These are phyloP conservation scores for Torulaspora indica DNA, from an alignment of 805 yeast genomes.

Conservation along the genomic window DNA sequence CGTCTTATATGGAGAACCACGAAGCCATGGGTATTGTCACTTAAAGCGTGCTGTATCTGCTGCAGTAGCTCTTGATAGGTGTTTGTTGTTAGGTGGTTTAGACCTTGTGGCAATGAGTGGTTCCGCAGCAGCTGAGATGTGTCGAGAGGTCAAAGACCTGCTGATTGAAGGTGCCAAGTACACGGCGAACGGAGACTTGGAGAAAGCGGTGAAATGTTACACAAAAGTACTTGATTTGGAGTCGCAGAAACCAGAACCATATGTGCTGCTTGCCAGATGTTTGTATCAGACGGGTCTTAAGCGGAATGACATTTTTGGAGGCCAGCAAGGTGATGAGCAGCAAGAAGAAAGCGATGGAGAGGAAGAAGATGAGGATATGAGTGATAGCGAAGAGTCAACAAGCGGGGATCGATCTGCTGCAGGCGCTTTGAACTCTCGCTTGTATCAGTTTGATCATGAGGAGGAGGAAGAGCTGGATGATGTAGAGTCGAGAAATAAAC, in stretches of 20 bases:
- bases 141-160: conserved; percentile 32
- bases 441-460: conserved; percentile 27
- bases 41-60: too few species aligned
- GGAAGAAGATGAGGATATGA: conserved; percentile 23
- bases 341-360: conserved; percentile 28
- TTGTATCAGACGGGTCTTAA: conserved; percentile 71
- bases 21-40: too few species aligned
- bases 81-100: too few species aligned
- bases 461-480: conserved; percentile 20
- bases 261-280: conserved; percentile 41
- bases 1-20: too few species aligned
- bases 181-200: conserved; percentile 62
- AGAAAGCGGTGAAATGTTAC: conserved; percentile 61
- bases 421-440: conserved; percentile 9
- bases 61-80: too few species aligned
- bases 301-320: conserved; percentile 66
- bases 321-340: conserved; percentile 29
- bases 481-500: not conserved
- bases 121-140: not conserved
- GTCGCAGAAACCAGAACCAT: conserved; percentile 12
- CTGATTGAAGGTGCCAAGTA: conserved; percentile 59
- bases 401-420: conserved; percentile 40
- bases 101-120: not conserved
- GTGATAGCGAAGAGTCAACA: conserved; percentile 43
- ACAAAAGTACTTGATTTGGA: conserved; percentile 49